Conservation (phyloP, 225 moss, liverwort and hornwort species). For the Polytrichum formosum region DNA sequence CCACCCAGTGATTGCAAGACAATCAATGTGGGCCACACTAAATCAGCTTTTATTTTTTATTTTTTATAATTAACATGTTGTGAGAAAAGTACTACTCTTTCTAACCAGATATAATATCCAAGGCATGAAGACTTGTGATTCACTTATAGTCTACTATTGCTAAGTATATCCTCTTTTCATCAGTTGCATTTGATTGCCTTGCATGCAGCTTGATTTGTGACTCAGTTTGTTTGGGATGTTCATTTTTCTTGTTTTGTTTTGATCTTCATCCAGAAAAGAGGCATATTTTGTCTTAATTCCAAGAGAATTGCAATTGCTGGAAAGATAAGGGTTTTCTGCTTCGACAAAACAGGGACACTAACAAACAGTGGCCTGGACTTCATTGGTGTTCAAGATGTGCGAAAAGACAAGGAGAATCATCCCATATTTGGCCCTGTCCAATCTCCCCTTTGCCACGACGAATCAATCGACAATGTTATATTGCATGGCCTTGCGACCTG, state of each 20-base stretch:
- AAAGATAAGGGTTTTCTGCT: slow-evolving; percentile 67
- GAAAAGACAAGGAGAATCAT: slow-evolving; percentile 1
- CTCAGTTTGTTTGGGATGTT: too few species aligned
- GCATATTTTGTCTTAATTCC: slow-evolving; percentile 47
- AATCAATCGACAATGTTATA: slow-evolving; percentile 33
- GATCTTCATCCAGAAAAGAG: slow-evolving; percentile 13
- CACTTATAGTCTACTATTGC: too few species aligned
- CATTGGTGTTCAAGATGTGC: slow-evolving; percentile 37
- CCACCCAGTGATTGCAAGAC: too few species aligned
- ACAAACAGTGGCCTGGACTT: slow-evolving; percentile 61
- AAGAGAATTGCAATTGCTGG: slow-evolving; percentile 70
- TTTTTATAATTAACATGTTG: too few species aligned
- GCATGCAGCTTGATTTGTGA: not conserved
- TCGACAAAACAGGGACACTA: slow-evolving; percentile 68
- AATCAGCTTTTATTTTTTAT: too few species aligned
- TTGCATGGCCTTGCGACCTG: slow-evolving; percentile 63
- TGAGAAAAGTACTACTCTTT: too few species aligned
- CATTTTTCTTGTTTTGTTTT: not conserved
- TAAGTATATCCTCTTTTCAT: not conserved
- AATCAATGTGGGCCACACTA: too few species aligned
- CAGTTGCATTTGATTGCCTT: not conserved
- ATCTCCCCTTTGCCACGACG: slow-evolving; percentile 12
- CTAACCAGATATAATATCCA: too few species aligned
- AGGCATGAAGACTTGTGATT: too few species aligned
- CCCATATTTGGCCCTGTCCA: slow-evolving; percentile 21